Evolutionary conservation across 495 filamentous ascomycete species (phyloP).

Genomic region (Penicillium parvum): DNA sequence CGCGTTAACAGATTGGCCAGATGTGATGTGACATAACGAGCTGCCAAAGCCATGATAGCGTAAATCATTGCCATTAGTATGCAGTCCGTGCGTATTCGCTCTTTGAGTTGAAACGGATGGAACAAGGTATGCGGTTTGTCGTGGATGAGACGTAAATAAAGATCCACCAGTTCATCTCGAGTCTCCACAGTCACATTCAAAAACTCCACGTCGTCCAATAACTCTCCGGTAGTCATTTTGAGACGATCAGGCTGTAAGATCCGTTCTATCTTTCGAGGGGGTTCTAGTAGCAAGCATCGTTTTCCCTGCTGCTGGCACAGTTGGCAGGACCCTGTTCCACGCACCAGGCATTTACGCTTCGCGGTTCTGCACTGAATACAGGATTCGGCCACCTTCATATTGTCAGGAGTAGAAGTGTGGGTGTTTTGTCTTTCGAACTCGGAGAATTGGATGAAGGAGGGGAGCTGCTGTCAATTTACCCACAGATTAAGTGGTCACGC

Average conservation of each 20-base stretch:
- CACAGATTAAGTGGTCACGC: no score
- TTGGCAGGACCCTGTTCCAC: not conserved
- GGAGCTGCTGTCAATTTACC: no score
- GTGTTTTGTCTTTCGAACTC: no score
- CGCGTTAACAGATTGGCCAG: not conserved
- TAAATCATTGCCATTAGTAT: slow-evolving; percentile 8
- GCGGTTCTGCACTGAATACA: slow-evolving; percentile 6
- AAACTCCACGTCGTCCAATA: not conserved
- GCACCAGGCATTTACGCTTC: slow-evolving; percentile 5
- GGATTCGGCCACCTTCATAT: slow-evolving; percentile 9
- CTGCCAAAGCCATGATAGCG: slow-evolving; percentile 18
- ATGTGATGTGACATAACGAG: slow-evolving; percentile 14
- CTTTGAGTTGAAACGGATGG: slow-evolving; percentile 11
- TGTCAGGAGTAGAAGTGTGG: no score
- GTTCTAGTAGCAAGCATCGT: slow-evolving; percentile 1
- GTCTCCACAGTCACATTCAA: not conserved
- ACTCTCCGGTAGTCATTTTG: not conserved
- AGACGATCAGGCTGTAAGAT: not conserved
- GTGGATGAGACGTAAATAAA: slow-evolving; percentile 28
- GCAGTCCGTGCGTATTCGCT: slow-evolving; percentile 5
- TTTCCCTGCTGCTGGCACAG: slow-evolving; percentile 5
- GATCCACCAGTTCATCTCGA: slow-evolving; percentile 17
- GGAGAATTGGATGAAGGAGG: no score
- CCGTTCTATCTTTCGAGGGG: not conserved
- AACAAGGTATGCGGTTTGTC: slow-evolving; percentile 29